Evolutionary conservation across 2,329 filamentous ascomycete species (phyloP).

Genomic region (Septoria petroselini): DNA sequence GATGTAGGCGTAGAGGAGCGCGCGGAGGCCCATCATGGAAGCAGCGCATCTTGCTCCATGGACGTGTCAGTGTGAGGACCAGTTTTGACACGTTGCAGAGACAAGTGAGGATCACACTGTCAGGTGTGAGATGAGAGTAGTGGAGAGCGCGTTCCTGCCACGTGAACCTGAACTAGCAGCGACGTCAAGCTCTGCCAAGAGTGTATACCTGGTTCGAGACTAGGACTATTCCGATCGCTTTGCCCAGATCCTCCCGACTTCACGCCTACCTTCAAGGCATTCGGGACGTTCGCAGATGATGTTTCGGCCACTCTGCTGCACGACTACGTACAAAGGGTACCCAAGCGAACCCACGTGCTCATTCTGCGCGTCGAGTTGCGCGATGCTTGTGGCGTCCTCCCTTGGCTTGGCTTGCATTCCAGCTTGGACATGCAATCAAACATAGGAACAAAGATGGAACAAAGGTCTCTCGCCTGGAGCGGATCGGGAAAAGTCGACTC

Average conservation of each 20-base stretch:
- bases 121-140: not conserved
- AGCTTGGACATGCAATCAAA: conserved; percentile 12
- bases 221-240: not conserved
- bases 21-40: conserved; percentile 41
- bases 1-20: conserved; percentile 72
- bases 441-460: conserved; percentile 12
- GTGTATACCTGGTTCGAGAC: too few relatives aligned
- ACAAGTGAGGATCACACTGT: not conserved
- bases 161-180: conserved; percentile 7
- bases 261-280: too few relatives aligned
- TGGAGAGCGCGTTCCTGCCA: conserved; percentile 2
- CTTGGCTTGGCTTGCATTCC: conserved; percentile 9
- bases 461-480: conserved; percentile 7
- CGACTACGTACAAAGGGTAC: not conserved
- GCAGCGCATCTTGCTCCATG: conserved; percentile 1
- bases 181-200: not conserved
- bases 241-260: not conserved
- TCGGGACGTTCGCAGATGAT: too few relatives aligned
- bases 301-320: too few relatives aligned
- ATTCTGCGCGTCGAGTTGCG: too few relatives aligned
- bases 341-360: not conserved
- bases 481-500: not conserved
- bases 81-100: not conserved
- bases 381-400: too few relatives aligned
- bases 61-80: not conserved